Evolutionary conservation across 805 yeast genomes (phyloP), one percentile per base, ranked within the genome.

Genomic region (Maudiozyma saulgeensis): DNA sequence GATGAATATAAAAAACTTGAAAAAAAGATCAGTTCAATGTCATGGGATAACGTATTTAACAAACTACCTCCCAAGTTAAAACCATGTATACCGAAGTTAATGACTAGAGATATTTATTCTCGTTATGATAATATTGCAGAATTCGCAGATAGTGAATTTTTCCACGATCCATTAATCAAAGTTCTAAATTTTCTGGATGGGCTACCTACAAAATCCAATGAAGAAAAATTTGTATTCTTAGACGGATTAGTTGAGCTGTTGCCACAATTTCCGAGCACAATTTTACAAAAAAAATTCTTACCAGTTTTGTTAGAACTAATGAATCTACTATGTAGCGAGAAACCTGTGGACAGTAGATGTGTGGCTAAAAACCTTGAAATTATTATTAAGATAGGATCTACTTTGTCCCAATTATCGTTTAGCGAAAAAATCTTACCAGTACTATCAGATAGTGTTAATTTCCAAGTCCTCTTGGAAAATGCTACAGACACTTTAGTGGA

Each of bases 151-250:
- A 79, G 88, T 9, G 79, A 76, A 37, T 86, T 79, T 56, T 91
- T 90, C 66, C 85, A 87, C 67, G 90, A 88, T 54, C 87, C 91
- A 46, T 69, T 89, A 45, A 80, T 91, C 46, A 83, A 84, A 59
- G 82, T 95, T 2, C 74, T 91, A 71, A 80, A 83, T 63, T 82
- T 84, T 56, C 66, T 91, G 43, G 97, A 91, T 60, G 93, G 86
- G 49, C 81, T 87, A 53, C 79, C 89, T 9, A 85, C 96, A 0
- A 83, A 85, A 56, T 69, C 82, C 2, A 69, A 72, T 6, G 75
- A 74, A 16, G 97, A 91, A 50, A 84, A 83, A 57, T 63, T 77
- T 23, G 70, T 79, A 0, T 88, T 88, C 60, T 71, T 90, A 54
- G 76, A 76, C 48, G 88, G 88, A 1, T 70, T 91, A 47, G 65